Evolutionary conservation across 2,329 filamentous ascomycete genomes (phyloP), one percentile per base, ranked within the genome.

Genomic region (Cordyceps pruinosa): DNA sequence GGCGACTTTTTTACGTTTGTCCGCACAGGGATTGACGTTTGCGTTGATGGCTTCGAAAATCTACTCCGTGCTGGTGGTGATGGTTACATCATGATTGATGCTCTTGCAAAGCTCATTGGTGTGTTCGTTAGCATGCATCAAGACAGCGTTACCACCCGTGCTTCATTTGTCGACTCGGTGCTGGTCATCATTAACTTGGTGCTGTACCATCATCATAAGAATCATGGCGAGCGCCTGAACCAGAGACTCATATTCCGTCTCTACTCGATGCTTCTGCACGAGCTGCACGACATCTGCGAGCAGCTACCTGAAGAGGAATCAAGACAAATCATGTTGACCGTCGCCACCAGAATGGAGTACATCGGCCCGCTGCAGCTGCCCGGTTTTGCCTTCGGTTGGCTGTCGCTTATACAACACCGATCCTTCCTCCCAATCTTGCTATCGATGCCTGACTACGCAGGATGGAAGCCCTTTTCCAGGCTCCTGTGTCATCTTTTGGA

Each of bases 231-330:
- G 55, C 81, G 80, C 39, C 92, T 96, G 75, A 93, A 90, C 65
- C 88, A 93, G 67, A 86, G 90, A 60, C 86, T 95, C 30, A 97
- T 97, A 77, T 94, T 92, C 81, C 86, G 93, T 46, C 79, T 99
- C 42, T 88, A 97, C 68, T 93, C 90, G 0, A 76, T 88, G 65
- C 79, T 97, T 48, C 79, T 99, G 5, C 89, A 88, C 69, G 87
- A 94, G 64, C 80, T 93, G 57, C 78, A 83, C 28, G 68, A 75
- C 47, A 75, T 82, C 48, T 80, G 79, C 13, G 78, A 85, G 60
- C 79, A 86, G 57, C 68, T 86, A 34, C 69, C 78, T 46, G 77
- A 85, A 56, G 72, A 80, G 21, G 86, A 90, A 63, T 82, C 83
- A 61, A 77, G 77, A n/a, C 83, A 87, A 30, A 83, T 96, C 64